Base-by-base conservation (phyloP, 2,329 filamentous ascomycete genomes). In the Cladophialophora psammophila region DNA sequence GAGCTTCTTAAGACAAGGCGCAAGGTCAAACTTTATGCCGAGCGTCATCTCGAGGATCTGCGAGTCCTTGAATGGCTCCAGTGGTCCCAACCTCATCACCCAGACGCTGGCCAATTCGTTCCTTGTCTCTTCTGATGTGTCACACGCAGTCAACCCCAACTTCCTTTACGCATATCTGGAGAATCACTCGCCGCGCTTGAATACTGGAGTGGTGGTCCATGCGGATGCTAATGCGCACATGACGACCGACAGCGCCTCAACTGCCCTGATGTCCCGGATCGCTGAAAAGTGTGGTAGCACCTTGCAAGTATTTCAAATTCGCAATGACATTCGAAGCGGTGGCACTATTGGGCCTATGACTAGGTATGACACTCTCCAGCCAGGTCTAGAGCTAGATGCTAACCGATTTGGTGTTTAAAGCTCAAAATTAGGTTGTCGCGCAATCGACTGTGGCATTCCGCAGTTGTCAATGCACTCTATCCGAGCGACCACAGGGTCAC, bases 261-360 rank as follows among this genome's bases (percentile, higher is more conserved):
- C 92, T 3, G 89, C 93, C 4, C 87, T 98, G 67, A 82, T 98
- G 40, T 87, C 90, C 72, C 87, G 91, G 32, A 87, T 96, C 45
- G 94, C 93, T 7, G 89, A 93, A 72, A 88, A 91, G 66, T 86
- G 84, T 68, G 92, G 84, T 59, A 88, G 87, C 64, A 87, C 85
- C 56, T 84, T 96, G 62, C 95, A 98, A 80, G 83, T 91, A 5
- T 98, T 98, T 85, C 93, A 96, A 84, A 98, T 98, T 77, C 84
- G 95, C 65, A 99, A 98, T 77, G 95, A 98, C 79, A 90, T 87
- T 9, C 85, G 94, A 63, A 92, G 89, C 75, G 95, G 95, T 35
- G 95, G 95, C 15, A 99, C 95, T 0, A 93, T 98, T n/a, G 95
- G 95, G 0, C 95, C 95, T 0, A 93, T 94, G 87, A 84, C 97